Base-by-base conservation (phyloP, 2,329 filamentous ascomycete species). In the Trichoderma simmonsii region DNA sequence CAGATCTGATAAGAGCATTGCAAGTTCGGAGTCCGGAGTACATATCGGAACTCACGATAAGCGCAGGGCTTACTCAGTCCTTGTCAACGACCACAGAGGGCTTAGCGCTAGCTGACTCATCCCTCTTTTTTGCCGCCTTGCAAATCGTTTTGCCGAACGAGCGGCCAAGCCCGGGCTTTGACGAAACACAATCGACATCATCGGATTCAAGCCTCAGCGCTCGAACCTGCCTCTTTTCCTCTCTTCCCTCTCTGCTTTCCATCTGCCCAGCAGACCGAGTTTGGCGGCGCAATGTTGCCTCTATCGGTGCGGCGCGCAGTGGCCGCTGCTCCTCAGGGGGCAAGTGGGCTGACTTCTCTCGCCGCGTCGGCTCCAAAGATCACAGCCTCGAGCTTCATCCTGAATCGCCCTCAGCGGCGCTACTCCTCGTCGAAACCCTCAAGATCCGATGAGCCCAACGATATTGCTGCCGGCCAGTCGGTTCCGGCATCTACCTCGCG, bases 361-460 rank as follows among this genome's bases (percentile, higher is more conserved):
- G 79, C 81, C 75, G 80, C 83, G 61, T 77, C 83, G 59, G 80
- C 81, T 69, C 76, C 85, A 74, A 83, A 83, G 77, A 78, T 80
- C 60, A 77, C 80, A 64, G 77, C 81, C 71, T 75, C 81, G 71
- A 74, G 77, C 63, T 78, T 81, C 51, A 71, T 83, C 75, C 80
- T 80, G 74, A 79, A 82, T 69, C 76, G 80, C 73, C 86, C 86
- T 75, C 87, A 88, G 80, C 83, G 86, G 76, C 83, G 88, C 75
- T 88, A 84, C 77, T 90, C 88, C 12, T 90, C 88, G 34, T 90
- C 88, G 39, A 90, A 90, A 79, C 87, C 88, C n/a, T 89, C 87
- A 48, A 86, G 86, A 76, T 85, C 87, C n/a, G 87, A 88, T 73
- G 87, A 86, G 11, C 81, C 87, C 76, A 85, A 85, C 76, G 85